Base-by-base conservation (phyloP, 139 green algal genomes). In the Closterium sp. region DNA sequence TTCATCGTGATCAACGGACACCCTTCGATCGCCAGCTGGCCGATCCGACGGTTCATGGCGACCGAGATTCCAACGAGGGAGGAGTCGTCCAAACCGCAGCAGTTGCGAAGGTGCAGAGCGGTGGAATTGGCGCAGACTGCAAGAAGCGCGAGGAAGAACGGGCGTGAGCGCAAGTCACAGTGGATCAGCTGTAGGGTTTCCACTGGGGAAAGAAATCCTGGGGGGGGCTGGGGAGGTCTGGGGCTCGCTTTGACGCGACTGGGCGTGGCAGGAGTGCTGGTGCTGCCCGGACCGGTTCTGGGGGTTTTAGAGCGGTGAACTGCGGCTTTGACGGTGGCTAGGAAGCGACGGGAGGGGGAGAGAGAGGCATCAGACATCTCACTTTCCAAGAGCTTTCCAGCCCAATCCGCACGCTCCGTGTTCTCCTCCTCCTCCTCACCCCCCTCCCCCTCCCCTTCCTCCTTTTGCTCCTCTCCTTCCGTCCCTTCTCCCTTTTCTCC, bases 61-160 rank as follows among this genome's bases (percentile, higher is more conserved):
- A 79, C 62, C 62, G 62, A 79, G 62, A 79, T 79, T 13, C 62
- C 62, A 24, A 31, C 27, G 9, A 93, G 31, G n/a, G 86, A 34
- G 2, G 91, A 9, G 30, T 93, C 90, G 29, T 93, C 85, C 10
- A 93, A 28, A 9, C 90, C 90, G 85, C 90, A 91, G 50, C 90
- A 93, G 19, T 90, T 50, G 10, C 32, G 9, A 11, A 93, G 45
- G 31, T 86, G 17, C 24, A 93, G 31, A 19, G 45, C 32, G 19
- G 70, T 89, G 29, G 28, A 50, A 31, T 28, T 31, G n/a, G n/a
- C 79, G 70, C 90, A 93, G 21, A 93, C 90, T 4, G 19, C 30
- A 22, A 93, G 31, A 5, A 93, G 31, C 10, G 85, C 85, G 17
- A 93, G 29, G 88, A 93, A 91, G 27, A 70, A 70, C 13, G 70